Evolutionary conservation across 768 basidiomycete species (phyloP).

Genomic region (Lentinula lateritia): DNA sequence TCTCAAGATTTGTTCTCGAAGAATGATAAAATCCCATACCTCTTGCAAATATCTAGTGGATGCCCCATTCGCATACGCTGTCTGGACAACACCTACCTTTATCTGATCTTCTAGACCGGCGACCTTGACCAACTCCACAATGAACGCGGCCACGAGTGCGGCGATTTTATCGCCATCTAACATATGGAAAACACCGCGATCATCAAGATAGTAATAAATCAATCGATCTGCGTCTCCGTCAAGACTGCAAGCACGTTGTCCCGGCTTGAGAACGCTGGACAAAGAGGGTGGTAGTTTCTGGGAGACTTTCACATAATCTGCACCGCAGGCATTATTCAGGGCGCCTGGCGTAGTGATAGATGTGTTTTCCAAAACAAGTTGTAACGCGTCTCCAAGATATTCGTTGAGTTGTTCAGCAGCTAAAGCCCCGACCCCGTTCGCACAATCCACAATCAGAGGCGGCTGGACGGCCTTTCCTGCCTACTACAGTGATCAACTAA

Average conservation of each 20-base stretch:
- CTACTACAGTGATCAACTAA: constrained; percentile 26
- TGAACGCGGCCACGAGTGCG: constrained; percentile 86
- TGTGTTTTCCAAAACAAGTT: constrained; percentile 66
- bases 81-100: constrained; percentile 94
- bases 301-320: constrained; percentile 93
- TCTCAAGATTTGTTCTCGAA: constrained; percentile 2
- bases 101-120: constrained; percentile 75
- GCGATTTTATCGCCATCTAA: constrained; percentile 99
- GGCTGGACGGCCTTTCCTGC: constrained; percentile 49
- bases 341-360: constrained; percentile 58
- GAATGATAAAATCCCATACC: constrained; percentile 34
- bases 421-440: constrained; percentile 92
- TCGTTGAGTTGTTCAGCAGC: constrained; percentile 58
- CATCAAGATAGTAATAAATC: constrained; percentile 91
- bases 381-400: constrained; percentile 55
- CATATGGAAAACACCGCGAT: constrained; percentile 75
- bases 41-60: constrained; percentile 89
- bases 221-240: constrained; percentile 98
- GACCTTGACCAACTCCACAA: constrained; percentile 82
- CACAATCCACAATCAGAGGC: constrained; percentile 86
- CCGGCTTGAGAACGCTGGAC: constrained; percentile 51
- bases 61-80: constrained; percentile 96
- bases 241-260: constrained; percentile 85
- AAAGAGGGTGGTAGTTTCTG: constrained; percentile 85
- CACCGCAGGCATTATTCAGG: constrained; percentile 86